These are phyloP conservation scores for Boletus nobilissimus DNA, from an alignment of 1,284 basidiomycete genomes.

Conservation along the genomic window DNA sequence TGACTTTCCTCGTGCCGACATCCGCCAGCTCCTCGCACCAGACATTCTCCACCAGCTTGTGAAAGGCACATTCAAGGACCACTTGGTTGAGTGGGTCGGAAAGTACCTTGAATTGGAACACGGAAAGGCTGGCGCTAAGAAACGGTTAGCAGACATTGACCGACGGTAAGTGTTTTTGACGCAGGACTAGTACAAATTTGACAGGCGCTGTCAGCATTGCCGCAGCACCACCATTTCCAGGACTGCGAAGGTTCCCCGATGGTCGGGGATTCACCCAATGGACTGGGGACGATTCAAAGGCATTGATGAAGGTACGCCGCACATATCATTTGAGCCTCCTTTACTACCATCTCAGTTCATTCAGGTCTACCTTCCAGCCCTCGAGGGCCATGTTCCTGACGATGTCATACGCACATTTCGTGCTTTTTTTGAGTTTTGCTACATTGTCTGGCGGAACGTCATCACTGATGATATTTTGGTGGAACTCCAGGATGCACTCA, in stretches of 20 bases:
- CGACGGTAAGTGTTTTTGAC: slow-evolving; percentile 8
- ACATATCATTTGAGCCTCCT: neutral
- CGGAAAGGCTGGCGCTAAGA: slow-evolving; percentile 6
- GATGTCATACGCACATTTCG: slow-evolving; percentile 10
- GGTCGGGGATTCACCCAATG: slow-evolving; percentile 29
- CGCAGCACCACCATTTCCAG: slow-evolving; percentile 17
- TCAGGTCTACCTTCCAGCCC: slow-evolving; percentile 10
- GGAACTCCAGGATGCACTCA: neutral
- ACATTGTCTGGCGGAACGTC: neutral
- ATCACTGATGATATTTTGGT: neutral
- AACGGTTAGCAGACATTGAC: slow-evolving; percentile 28
- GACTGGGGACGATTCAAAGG: slow-evolving; percentile 34
- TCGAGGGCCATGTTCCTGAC: slow-evolving; percentile 7
- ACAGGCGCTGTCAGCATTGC: slow-evolving; percentile 11
- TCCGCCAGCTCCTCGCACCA: slow-evolving; percentile 9
- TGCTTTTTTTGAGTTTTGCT: slow-evolving; percentile 30
- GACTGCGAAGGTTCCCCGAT: slow-evolving; percentile 27
- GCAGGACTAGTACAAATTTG: neutral
- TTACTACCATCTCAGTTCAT: neutral
- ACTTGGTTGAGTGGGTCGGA: slow-evolving; percentile 25
- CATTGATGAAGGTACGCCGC: slow-evolving; percentile 22
- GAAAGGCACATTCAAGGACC: slow-evolving; percentile 15
- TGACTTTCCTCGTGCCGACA: slow-evolving; percentile 27
- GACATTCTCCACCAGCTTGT: slow-evolving; percentile 29
- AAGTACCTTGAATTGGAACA: slow-evolving; percentile 16